These are phyloP conservation scores for Cladophialophora exuberans DNA, from an alignment of 2,329 filamentous ascomycete genomes.

Conservation along the genomic window DNA sequence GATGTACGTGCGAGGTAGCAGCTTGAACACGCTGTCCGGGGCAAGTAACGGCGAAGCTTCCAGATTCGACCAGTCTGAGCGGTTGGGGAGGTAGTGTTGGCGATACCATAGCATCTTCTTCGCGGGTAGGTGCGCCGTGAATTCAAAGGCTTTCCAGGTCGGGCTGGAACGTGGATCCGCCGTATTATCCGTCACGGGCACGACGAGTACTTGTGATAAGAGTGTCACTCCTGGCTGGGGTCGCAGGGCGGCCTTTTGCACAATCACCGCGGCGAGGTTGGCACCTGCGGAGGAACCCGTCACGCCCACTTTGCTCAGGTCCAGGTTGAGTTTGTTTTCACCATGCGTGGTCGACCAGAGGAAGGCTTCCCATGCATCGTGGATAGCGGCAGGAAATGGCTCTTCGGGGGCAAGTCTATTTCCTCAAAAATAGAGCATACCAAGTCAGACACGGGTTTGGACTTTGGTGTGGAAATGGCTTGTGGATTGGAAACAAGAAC, in stretches of 20 bases:
- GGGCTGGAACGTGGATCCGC: slow-evolving; percentile 49
- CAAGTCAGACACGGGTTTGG: slow-evolving; percentile 4
- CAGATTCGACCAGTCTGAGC: slow-evolving; percentile 50
- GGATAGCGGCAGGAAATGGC: slow-evolving; percentile 60
- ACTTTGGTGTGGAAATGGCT: background rate
- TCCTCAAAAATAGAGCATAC: background rate
- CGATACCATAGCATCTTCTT: slow-evolving; percentile 65
- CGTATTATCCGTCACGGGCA: slow-evolving; percentile 63
- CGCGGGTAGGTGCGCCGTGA: slow-evolving; percentile 57
- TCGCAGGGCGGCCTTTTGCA: slow-evolving; percentile 51
- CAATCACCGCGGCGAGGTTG: slow-evolving; percentile 57
- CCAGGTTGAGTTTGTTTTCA: slow-evolving; percentile 39
- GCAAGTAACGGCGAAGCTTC: slow-evolving; percentile 61
- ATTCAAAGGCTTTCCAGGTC: slow-evolving; percentile 56
- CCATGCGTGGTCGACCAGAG: slow-evolving; percentile 47
- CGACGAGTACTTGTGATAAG: slow-evolving; percentile 56
- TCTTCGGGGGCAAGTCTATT: slow-evolving; percentile 59
- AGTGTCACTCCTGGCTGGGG: slow-evolving; percentile 16
- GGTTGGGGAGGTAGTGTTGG: slow-evolving; percentile 58
- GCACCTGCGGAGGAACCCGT: slow-evolving; percentile 58
- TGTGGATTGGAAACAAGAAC: too few species aligned
- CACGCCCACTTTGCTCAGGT: slow-evolving; percentile 51
- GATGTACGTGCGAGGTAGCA: slow-evolving; percentile 55
- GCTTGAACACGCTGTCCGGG: slow-evolving; percentile 50
- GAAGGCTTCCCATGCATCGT: slow-evolving; percentile 61